These are phyloP conservation scores for Cytospora leucostoma DNA, from an alignment of 2,329 filamentous ascomycete species.

Conservation along the genomic window DNA sequence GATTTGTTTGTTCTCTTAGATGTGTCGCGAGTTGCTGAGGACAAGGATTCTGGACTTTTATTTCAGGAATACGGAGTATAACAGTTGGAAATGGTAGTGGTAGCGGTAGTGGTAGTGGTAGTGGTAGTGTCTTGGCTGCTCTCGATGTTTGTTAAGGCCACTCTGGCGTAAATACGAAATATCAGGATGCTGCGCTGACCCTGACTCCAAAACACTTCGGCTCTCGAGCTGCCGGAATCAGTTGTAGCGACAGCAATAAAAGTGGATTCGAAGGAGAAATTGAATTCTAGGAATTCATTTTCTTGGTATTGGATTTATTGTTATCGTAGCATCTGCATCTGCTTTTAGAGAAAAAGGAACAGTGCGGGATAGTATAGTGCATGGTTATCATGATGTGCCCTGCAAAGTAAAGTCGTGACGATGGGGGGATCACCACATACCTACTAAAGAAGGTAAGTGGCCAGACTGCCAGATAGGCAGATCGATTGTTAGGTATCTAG, in stretches of 20 bases:
- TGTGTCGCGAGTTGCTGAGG: neutral
- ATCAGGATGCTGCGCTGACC: slow-evolving; percentile 23
- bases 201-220: slow-evolving; percentile 24
- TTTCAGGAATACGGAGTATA: slow-evolving; percentile 15
- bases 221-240: slow-evolving; percentile 22
- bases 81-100: too few relatives aligned
- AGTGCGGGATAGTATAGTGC: too few relatives aligned
- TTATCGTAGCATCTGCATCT: neutral
- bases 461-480: too few relatives aligned
- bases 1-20: neutral
- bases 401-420: too few relatives aligned
- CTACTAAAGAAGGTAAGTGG: too few relatives aligned
- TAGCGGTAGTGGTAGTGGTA: too few relatives aligned
- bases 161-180: slow-evolving; percentile 28
- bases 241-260: neutral
- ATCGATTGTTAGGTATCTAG: too few relatives aligned
- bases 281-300: neutral
- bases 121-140: slow-evolving; percentile 8
- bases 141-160: slow-evolving; percentile 23
- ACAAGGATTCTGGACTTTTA: neutral
- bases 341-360: too few relatives aligned
- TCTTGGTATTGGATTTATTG: neutral
- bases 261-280: neutral
- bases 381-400: too few relatives aligned
- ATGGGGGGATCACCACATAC: too few relatives aligned